Percentiles rank a stretch among this genome's conserved stretches.
phyloP scores from a whole-genome alignment of 768 basidiomycete genomes.

The Tephrocybe sp. region DNA sequence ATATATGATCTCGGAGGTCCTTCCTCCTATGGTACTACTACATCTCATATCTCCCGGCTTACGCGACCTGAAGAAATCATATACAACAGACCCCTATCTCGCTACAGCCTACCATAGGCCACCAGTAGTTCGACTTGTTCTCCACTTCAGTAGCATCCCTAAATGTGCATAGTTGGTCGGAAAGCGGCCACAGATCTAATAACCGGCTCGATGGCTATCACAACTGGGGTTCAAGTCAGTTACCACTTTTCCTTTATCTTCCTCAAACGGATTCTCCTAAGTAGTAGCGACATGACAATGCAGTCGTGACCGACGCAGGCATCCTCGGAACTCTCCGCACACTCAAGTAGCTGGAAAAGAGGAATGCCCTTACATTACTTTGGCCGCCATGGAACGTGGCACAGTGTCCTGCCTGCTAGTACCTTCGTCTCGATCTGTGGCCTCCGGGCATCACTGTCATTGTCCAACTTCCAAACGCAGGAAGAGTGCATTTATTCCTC shows the following conservation, averaged over 20 bases:
- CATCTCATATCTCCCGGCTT: too few species aligned
- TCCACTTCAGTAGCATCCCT: too few species aligned
- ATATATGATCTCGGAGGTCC: too few species aligned
- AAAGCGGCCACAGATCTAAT: too few species aligned
- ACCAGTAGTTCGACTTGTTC: too few species aligned
- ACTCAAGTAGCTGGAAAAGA: slow-evolving; percentile 14
- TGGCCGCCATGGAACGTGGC: slow-evolving; percentile 19
- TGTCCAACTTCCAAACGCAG: slow-evolving; percentile 13
- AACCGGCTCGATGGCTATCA: too few species aligned
- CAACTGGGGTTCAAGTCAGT: too few species aligned
- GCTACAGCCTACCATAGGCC: too few species aligned
- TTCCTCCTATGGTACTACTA: too few species aligned
- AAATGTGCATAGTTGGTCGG: too few species aligned
- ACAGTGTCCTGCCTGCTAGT: slow-evolving; percentile 14
- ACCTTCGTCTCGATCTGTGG: slow-evolving; percentile 9
- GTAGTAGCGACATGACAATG: slow-evolving; percentile 11
- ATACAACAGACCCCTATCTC: too few species aligned
- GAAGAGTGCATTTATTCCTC: slow-evolving; percentile 1
- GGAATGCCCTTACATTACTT: slow-evolving; percentile 10
- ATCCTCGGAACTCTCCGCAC: slow-evolving; percentile 19
- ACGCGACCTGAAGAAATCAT: too few species aligned
- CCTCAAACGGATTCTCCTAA: slow-evolving; percentile 3
- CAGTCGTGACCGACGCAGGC: slow-evolving; percentile 5
- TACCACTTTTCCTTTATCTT: slow-evolving; percentile 19
- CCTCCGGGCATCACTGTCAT: slow-evolving; percentile 13